These are phyloP conservation scores for Brassica napus DNA, from an alignment of 345 rosid genomes.

Conservation along the genomic window Da-Ae NC_063448.1:15295501-15296000, in stretches of 20 bases:
- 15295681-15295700: constrained; percentile 60
- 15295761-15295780: constrained; percentile 68
- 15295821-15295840: constrained; percentile 62
- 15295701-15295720: constrained; percentile 44
- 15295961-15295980: constrained; percentile 35
- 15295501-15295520: constrained; percentile 43
- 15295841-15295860: constrained; percentile 64
- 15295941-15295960: constrained; percentile 32
- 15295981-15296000: constrained; percentile 72
- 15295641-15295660: constrained; percentile 69
- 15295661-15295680: constrained; percentile 53
- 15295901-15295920: constrained; percentile 61
- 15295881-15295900: constrained; percentile 62
- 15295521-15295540: constrained; percentile 20
- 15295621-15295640: constrained; percentile 39
- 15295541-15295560: constrained; percentile 51
- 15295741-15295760: constrained; percentile 76
- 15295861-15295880: constrained; percentile 60
- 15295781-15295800: constrained; percentile 50
- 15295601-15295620: constrained; percentile 60
- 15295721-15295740: constrained; percentile 44
- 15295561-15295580: constrained; percentile 55
- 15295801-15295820: constrained; percentile 70
- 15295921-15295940: constrained; percentile 64
- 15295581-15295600: constrained; percentile 50